Evolutionary conservation across 140 eudicot species (phyloP).

Genomic region (Bidens hawaiensis): DNA sequence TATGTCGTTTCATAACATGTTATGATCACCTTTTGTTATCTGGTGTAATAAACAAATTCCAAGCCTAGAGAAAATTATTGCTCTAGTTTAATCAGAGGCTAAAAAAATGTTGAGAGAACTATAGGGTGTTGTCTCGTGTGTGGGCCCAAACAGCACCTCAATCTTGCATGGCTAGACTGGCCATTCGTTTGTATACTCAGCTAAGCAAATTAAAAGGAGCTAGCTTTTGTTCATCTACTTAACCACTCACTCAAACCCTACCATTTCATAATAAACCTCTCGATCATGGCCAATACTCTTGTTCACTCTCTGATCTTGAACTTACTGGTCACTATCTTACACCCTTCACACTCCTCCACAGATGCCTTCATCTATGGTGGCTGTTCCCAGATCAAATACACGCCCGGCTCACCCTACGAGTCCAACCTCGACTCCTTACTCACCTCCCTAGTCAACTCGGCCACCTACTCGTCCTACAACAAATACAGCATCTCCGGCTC

Average conservation of each 20-base stretch:
- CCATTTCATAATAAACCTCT: neutral
- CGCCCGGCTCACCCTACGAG: conserved; percentile 57
- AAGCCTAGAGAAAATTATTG: too few species aligned
- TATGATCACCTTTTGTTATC: too few species aligned
- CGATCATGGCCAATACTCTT: conserved; percentile 44
- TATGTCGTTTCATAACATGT: too few species aligned
- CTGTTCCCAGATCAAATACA: conserved; percentile 70
- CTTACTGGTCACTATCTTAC: conserved; percentile 23
- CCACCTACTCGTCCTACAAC: conserved; percentile 88
- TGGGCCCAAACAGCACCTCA: conserved; percentile 29
- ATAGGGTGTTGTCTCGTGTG: too few species aligned
- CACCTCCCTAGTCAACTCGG: conserved; percentile 90
- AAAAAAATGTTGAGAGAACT: too few species aligned
- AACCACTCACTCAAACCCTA: conserved; percentile 22
- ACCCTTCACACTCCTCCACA: conserved; percentile 27
- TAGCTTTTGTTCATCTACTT: conserved; percentile 34
- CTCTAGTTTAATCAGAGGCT: too few species aligned
- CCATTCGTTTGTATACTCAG: conserved; percentile 23
- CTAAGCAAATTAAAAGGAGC: conserved; percentile 26
- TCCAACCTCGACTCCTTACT: conserved; percentile 89
- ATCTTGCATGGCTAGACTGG: conserved; percentile 38
- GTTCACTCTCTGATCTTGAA: neutral
- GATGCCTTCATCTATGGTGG: conserved; percentile 83
- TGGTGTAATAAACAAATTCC: too few species aligned
- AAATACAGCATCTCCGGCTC: conserved; percentile 68